Base-by-base conservation (phyloP, 2,329 filamentous ascomycete species). In the Acrodontium crateriforme region DNA sequence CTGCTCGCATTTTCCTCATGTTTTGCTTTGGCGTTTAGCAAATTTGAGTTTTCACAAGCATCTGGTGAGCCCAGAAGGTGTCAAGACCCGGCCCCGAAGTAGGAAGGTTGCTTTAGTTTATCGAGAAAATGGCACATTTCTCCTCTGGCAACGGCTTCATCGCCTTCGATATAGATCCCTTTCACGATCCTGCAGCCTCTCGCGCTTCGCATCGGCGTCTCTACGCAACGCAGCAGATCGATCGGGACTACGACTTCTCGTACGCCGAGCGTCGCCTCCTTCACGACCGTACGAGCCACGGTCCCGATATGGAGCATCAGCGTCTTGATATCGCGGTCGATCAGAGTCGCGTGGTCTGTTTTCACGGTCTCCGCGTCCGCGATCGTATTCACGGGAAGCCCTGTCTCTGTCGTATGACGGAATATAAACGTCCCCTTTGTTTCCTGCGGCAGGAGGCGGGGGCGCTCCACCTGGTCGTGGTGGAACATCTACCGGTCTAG, bases 361-460 rank as follows among this genome's bases (percentile, higher is more conserved):
- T 13, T 37, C 30, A 25, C 42, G 42, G 16, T 40, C 38, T 8
- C 42, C 35, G 5, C 39, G 29, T 18, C 32, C 28, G n/a, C 37
- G 32, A n/a, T 39, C 39, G 15, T 41, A 37, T 24, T 36, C 29
- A 8, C 34, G 30, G 34, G 31, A 3, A 39, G 39, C 9, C n/a
- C 20, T 22, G 18, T 38, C 32, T 16, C 34, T 30, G 15, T 35
- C 16, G 32, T 63, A 63, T 24, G 50, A 52, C 2, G 60, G 60
- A 16, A 63, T 58, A 36, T 63, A 63, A 0, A 54, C 59, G 34
- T 64, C 60, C 6, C 45, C 45, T 28, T 47, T 45, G 8, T 38
- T 28, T 26, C 35, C 25, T 20, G 38, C 26, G 10, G 28, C 31
- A 21, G 18, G 42, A 5, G 54, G 54, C 11, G 54, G 51, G 22